Evolutionary conservation across 1,284 basidiomycete genomes (phyloP).

Genomic region (Rhodotorula sp.): DNA sequence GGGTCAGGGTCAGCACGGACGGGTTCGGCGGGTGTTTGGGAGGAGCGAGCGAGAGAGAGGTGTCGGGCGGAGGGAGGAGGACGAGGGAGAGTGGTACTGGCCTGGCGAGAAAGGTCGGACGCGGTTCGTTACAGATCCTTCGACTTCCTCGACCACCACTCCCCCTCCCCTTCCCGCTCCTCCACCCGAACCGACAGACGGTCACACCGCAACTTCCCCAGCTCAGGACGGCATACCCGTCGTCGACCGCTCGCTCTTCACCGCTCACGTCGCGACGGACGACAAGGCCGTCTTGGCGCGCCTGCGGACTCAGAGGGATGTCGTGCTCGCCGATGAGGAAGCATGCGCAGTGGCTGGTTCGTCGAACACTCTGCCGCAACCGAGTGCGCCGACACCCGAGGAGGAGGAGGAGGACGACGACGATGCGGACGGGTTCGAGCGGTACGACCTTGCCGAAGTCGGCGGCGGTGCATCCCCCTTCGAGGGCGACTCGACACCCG

Average conservation of each 20-base stretch:
- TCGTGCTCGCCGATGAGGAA: not conserved
- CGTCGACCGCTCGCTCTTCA: constrained; percentile 27
- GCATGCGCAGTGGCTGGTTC: not conserved
- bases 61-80: not conserved
- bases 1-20: not conserved
- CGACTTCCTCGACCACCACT: not conserved
- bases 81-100: constrained; percentile 34
- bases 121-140: not conserved
- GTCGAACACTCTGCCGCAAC: not conserved
- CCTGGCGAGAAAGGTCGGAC: constrained; percentile 32
- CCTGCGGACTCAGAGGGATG: constrained; percentile 9
- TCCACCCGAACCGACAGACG: not conserved
- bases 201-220: not conserved
- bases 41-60: not conserved
- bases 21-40: not conserved
- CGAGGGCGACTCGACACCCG: not conserved
- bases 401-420: constrained; percentile 22
- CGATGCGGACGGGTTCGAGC: constrained; percentile 37
- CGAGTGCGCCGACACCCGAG: constrained; percentile 6
- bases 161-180: too few species aligned
- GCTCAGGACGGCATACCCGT: constrained; percentile 1
- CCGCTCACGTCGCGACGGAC: constrained; percentile 38
- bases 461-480: too few species aligned
- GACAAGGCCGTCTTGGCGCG: constrained; percentile 38
- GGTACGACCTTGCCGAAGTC: not conserved